These are phyloP conservation scores for Funneliformis caledonium DNA, from an alignment of 371 early-diverging fungal species.

Conservation along the genomic window DNA sequence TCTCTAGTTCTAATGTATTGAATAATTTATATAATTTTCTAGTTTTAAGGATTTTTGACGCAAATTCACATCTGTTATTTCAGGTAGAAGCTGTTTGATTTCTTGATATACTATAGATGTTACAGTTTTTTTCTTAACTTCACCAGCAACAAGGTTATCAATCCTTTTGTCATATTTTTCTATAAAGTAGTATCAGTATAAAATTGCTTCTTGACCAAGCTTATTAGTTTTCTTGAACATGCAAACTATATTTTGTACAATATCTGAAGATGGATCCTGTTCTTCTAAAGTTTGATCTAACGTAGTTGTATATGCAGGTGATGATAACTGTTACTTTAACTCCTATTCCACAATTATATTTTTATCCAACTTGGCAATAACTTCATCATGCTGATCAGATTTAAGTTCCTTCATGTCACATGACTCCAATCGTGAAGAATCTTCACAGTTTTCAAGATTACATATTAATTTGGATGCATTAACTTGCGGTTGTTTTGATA, in stretches of 20 bases:
- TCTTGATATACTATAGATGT: neutral
- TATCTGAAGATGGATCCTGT: too few species aligned
- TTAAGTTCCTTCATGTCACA: neutral
- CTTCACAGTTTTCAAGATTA: neutral
- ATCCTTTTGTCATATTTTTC: too few species aligned
- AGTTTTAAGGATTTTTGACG: neutral
- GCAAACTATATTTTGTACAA: too few species aligned
- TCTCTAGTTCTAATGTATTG: neutral
- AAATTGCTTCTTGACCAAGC: too few species aligned
- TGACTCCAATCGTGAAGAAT: neutral
- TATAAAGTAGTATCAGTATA: too few species aligned
- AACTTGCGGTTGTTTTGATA: slow-evolving; percentile 5
- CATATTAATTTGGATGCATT: neutral
- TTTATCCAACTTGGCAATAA: too few species aligned
- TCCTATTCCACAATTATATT: neutral
- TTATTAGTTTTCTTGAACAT: too few species aligned
- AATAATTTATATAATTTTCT: slow-evolving; percentile 25
- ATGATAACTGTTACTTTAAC: slow-evolving; percentile 16
- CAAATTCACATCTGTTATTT: too few species aligned
- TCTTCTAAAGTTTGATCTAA: too few species aligned
- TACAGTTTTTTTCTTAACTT: neutral
- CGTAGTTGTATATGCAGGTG: neutral
- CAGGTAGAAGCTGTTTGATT: neutral
- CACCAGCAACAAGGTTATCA: too few species aligned
- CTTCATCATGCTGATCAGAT: too few species aligned